A percentile compares a stretch with the other conserved stretches of the same genome.
Evolutionary conservation across 2,329 filamentous ascomycete genomes (phyloP).

Genomic region (Pyrenophora tritici-repentis): DNA sequence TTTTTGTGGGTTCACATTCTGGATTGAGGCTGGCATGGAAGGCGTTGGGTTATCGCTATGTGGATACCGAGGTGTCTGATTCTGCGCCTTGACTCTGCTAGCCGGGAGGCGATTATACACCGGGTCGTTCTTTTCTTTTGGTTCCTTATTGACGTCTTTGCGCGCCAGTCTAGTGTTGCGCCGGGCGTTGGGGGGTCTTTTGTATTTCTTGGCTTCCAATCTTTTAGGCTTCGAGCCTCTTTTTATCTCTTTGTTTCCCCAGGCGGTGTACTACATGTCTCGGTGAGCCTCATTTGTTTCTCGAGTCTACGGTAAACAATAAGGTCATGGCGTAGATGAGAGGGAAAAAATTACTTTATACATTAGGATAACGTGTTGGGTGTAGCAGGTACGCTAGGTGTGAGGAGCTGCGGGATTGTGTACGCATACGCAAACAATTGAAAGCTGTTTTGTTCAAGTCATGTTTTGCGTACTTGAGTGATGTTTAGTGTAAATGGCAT

Average conservation of each 20-base stretch:
- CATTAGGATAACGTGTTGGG: too few relatives aligned
- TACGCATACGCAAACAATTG: not conserved
- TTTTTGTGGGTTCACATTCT: conserved; percentile 18
- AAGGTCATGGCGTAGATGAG: conserved; percentile 15
- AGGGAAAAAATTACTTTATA: not conserved
- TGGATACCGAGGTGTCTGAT: too few relatives aligned
- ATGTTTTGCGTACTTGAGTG: too few relatives aligned
- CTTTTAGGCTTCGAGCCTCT: conserved; percentile 15
- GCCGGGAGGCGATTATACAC: conserved; percentile 19
- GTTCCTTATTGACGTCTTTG: not conserved
- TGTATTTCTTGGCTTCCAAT: not conserved
- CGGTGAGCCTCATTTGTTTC: conserved; percentile 25
- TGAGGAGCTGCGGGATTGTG: not conserved
- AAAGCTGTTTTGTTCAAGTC: not conserved
- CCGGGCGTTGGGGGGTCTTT: conserved; percentile 16
- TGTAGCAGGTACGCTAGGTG: not conserved
- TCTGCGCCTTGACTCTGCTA: too few relatives aligned
- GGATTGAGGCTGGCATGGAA: conserved; percentile 19
- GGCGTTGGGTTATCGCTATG: too few relatives aligned
- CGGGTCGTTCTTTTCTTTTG: conserved; percentile 1
- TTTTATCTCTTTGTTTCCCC: conserved; percentile 20
- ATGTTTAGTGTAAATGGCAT: too few relatives aligned
- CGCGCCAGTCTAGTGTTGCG: conserved; percentile 11
- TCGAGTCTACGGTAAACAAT: conserved; percentile 21
- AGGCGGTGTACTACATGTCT: conserved; percentile 1